phyloP scores from a whole-genome alignment of 768 basidiomycete genomes.

The Suillus clintonianus region DNA sequence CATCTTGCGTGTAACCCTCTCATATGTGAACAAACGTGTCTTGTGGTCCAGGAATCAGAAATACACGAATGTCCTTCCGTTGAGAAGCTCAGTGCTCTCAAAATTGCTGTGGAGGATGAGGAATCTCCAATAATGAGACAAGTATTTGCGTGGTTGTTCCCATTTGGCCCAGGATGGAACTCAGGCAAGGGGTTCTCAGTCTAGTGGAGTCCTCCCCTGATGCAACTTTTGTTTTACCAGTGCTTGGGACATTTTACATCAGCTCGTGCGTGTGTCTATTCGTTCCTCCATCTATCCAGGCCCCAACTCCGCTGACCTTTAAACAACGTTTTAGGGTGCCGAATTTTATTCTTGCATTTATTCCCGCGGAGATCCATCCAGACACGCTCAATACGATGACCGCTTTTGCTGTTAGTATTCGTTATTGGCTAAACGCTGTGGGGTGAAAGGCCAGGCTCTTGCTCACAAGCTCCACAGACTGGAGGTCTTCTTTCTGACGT shows the following conservation, averaged over 20 bases:
- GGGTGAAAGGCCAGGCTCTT: constrained; percentile 17
- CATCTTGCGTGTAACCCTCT: constrained; percentile 11
- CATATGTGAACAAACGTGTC: constrained; percentile 13
- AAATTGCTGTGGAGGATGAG: constrained; percentile 57
- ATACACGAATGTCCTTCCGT: constrained; percentile 43
- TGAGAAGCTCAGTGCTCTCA: constrained; percentile 55
- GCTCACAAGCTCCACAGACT: constrained; percentile 48
- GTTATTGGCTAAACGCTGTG: constrained; percentile 5
- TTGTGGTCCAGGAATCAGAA: constrained; percentile 41
- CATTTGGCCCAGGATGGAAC: constrained; percentile 90
- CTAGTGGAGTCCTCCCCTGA: not conserved
- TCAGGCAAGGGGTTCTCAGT: constrained; percentile 44
- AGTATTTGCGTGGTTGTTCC: constrained; percentile 81
- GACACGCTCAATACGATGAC: constrained; percentile 93
- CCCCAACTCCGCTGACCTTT: constrained; percentile 17
- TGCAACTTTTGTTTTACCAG: constrained; percentile 32
- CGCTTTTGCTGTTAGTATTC: constrained; percentile 75
- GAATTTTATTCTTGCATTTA: constrained; percentile 93
- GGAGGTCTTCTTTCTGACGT: constrained; percentile 93
- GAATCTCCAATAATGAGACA: constrained; percentile 78
- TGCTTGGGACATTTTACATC: constrained; percentile 94
- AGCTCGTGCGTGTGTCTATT: constrained; percentile 71
- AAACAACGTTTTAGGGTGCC: constrained; percentile 62
- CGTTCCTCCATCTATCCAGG: constrained; percentile 6
- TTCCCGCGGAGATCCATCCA: constrained; percentile 83